These are phyloP conservation scores for Neurospora discreta DNA, from an alignment of 495 filamentous ascomycete species.

Conservation along the genomic window DNA sequence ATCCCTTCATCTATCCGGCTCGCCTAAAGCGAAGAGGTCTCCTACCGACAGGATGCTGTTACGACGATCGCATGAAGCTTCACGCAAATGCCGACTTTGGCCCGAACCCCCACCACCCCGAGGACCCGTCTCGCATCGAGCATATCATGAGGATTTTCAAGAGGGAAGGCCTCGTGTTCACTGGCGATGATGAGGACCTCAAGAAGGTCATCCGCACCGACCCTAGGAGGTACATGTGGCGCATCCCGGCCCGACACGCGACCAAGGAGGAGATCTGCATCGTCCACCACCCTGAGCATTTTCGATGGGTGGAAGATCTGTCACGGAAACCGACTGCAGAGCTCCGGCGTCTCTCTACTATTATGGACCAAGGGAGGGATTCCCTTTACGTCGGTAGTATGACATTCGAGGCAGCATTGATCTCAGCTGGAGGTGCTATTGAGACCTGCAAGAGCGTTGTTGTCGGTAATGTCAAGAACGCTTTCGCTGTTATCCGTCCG, in stretches of 20 bases:
- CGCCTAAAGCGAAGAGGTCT: slow-evolving; percentile 16
- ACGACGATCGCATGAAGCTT: slow-evolving; percentile 86
- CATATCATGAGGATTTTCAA: slow-evolving; percentile 81
- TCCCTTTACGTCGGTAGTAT: slow-evolving; percentile 84
- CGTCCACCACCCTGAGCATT: slow-evolving; percentile 68
- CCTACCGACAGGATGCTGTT: slow-evolving; percentile 68
- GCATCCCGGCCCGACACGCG: slow-evolving; percentile 66
- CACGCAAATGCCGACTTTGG: slow-evolving; percentile 69
- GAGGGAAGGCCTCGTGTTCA: slow-evolving; percentile 58
- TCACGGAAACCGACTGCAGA: slow-evolving; percentile 41
- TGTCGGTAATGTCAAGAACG: slow-evolving; percentile 71
- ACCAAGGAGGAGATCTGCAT: slow-evolving; percentile 63
- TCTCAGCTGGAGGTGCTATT: slow-evolving; percentile 91
- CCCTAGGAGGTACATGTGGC: slow-evolving; percentile 52
- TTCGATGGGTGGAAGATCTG: slow-evolving; percentile 59
- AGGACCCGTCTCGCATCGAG: slow-evolving; percentile 83
- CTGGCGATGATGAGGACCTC: slow-evolving; percentile 36
- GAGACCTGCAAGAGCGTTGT: slow-evolving; percentile 86
- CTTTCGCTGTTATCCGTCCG: slow-evolving; percentile 86
- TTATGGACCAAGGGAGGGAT: slow-evolving; percentile 53
- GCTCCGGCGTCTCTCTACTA: slow-evolving; percentile 45
- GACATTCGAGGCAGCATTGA: slow-evolving; percentile 65
- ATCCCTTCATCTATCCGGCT: slow-evolving; percentile 11
- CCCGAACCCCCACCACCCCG: slow-evolving; percentile 69
- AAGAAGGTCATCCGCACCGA: slow-evolving; percentile 31